These are phyloP conservation scores for Cephalotrichum gorgonifer DNA, from an alignment of 2,329 filamentous ascomycete species.

Conservation along the genomic window DNA sequence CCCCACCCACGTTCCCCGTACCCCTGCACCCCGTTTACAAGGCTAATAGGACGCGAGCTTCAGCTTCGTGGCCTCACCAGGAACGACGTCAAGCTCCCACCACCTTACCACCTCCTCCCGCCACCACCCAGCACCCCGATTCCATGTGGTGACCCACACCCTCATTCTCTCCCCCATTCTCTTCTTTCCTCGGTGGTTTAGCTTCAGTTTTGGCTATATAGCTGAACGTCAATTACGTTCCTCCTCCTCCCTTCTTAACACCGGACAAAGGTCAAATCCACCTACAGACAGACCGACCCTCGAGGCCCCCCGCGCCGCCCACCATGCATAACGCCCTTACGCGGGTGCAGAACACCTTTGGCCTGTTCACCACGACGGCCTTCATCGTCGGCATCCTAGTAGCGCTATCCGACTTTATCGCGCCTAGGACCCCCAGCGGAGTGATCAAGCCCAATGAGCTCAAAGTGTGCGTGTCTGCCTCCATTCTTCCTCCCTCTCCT, in stretches of 20 bases:
- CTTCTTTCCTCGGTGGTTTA: neutral
- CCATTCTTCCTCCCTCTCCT: neutral
- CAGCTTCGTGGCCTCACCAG: slow-evolving; percentile 5
- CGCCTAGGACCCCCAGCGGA: slow-evolving; percentile 54
- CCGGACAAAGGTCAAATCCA: no score
- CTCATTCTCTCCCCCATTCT: neutral
- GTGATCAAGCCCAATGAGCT: slow-evolving; percentile 61
- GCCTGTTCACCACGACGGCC: slow-evolving; percentile 93
- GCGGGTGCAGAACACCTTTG: slow-evolving; percentile 84
- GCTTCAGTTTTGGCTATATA: neutral
- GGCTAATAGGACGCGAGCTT: neutral
- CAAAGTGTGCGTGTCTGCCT: slow-evolving; percentile 58
- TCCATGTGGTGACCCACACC: neutral
- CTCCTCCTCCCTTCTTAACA: neutral
- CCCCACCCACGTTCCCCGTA: neutral
- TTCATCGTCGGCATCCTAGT: slow-evolving; percentile 73
- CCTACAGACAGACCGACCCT: neutral
- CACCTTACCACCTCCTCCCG: neutral
- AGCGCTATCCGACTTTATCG: slow-evolving; percentile 66
- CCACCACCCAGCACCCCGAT: neutral
- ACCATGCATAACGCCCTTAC: slow-evolving; percentile 81
- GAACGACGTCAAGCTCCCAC: neutral
- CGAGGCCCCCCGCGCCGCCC: slow-evolving; percentile 11
- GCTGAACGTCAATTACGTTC: no score
- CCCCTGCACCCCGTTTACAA: neutral